phyloP scores from a whole-genome alignment of 1,139 yeast species.

The Blastobotrys arbuscula region DNA sequence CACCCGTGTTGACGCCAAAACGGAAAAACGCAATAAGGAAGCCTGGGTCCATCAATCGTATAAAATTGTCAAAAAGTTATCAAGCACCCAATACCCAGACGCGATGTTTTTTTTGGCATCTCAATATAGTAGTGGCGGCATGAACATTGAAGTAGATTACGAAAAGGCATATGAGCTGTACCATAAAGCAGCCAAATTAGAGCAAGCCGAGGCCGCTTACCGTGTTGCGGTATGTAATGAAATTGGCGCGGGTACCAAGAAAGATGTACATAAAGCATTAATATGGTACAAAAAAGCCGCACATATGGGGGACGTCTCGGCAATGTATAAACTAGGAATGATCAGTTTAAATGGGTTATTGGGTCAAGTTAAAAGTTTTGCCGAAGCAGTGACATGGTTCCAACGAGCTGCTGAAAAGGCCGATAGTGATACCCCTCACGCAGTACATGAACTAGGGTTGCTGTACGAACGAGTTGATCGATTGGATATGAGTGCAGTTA shows the following conservation, averaged over 20 bases:
- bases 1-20: slow-evolving; percentile 37
- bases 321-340: slow-evolving; percentile 69
- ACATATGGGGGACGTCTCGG: slow-evolving; percentile 47
- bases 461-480: slow-evolving; percentile 59
- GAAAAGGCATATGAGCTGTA: slow-evolving; percentile 56
- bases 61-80: slow-evolving; percentile 51
- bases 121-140: slow-evolving; percentile 51
- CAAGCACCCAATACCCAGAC: slow-evolving; percentile 39
- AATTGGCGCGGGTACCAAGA: slow-evolving; percentile 53
- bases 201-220: slow-evolving; percentile 56
- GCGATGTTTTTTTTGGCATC: slow-evolving; percentile 58
- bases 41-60: slow-evolving; percentile 53
- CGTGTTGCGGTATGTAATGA: slow-evolving; percentile 65
- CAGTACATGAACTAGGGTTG: slow-evolving; percentile 62
- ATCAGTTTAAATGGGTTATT: slow-evolving; percentile 49
- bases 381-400: slow-evolving; percentile 52
- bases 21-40: slow-evolving; percentile 46
- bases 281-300: slow-evolving; percentile 55
- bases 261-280: slow-evolving; percentile 44
- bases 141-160: slow-evolving; percentile 51
- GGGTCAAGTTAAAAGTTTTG: slow-evolving; percentile 40
- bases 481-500: slow-evolving; percentile 35
- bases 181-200: slow-evolving; percentile 49
- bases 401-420: slow-evolving; percentile 47
- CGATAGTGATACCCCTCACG: slow-evolving; percentile 44